phyloP scores from a whole-genome alignment of 1,284 basidiomycete genomes.

The Ganoderma boninense region DNA sequence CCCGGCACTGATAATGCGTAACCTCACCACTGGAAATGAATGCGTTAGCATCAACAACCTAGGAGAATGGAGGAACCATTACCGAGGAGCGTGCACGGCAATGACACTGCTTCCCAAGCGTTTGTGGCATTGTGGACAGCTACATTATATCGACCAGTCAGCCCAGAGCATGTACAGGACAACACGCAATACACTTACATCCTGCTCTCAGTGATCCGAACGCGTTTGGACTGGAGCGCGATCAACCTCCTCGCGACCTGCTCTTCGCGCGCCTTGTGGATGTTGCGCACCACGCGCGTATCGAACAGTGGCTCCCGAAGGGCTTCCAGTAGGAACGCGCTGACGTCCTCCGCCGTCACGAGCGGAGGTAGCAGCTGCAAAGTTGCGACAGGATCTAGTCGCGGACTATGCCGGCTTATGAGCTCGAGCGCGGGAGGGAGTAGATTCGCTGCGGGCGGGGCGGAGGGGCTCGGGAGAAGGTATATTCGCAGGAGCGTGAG shows the following conservation, averaged over 20 bases:
- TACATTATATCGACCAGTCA: conserved; percentile 11
- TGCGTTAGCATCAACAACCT: background rate
- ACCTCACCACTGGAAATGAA: conserved; percentile 79
- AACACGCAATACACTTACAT: conserved; percentile 65
- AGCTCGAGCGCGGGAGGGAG: conserved; percentile 85
- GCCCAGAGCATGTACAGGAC: background rate
- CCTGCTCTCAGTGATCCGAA: conserved; percentile 91
- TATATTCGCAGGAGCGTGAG: conserved; percentile 89
- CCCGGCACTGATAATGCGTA: conserved; percentile 93
- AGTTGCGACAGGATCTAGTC: conserved; percentile 82
- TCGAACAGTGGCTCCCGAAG: conserved; percentile 76
- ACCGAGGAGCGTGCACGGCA: conserved; percentile 90
- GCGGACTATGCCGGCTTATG: conserved; percentile 84
- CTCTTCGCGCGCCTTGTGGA: conserved; percentile 77
- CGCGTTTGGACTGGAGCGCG: conserved; percentile 79
- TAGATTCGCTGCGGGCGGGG: conserved; percentile 49
- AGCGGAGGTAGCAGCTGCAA: conserved; percentile 90
- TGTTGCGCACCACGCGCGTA: conserved; percentile 68
- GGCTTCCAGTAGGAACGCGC: conserved; percentile 82
- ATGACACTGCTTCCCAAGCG: conserved; percentile 94
- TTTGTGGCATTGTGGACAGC: conserved; percentile 96
- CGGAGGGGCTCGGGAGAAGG: conserved; percentile 65
- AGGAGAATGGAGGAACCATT: conserved; percentile 31
- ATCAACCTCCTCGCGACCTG: conserved; percentile 79
- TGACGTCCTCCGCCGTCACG: conserved; percentile 82